Conservation (phyloP, 176 grass and related monocot genomes). For the Oryza longistaminata region DNA sequence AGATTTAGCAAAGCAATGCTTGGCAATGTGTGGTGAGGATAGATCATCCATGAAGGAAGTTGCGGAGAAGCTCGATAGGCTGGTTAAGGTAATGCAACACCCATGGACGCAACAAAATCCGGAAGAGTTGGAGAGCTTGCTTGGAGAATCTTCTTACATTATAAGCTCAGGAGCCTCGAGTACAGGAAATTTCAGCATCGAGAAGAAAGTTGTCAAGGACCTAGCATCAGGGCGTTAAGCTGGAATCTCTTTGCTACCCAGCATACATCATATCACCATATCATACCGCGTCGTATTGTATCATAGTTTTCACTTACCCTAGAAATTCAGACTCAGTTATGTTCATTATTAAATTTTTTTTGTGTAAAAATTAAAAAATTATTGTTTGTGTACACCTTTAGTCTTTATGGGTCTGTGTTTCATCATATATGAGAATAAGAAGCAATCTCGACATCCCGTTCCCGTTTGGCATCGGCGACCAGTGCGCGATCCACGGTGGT, state of each 20-base stretch:
- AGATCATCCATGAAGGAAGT: neutral
- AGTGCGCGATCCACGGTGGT: neutral
- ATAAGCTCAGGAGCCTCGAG: neutral
- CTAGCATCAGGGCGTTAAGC: neutral
- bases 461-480: neutral
- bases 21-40: neutral
- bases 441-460: neutral
- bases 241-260: no score
- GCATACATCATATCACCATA: no score
- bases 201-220: neutral
- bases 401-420: no score
- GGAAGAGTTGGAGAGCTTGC: slow-evolving; percentile 15
- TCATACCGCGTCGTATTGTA: no score
- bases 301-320: no score
- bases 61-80: neutral
- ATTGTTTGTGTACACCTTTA: no score
- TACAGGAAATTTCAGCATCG: neutral
- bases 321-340: no score
- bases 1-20: slow-evolving; percentile 22
- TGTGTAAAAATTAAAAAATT: no score
- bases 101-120: neutral
- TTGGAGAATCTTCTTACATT: neutral
- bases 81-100: neutral
- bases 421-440: no score
- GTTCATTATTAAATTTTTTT: no score